Base-by-base conservation (phyloP, 495 filamentous ascomycete species). In the Penicillium turbatum region DNA sequence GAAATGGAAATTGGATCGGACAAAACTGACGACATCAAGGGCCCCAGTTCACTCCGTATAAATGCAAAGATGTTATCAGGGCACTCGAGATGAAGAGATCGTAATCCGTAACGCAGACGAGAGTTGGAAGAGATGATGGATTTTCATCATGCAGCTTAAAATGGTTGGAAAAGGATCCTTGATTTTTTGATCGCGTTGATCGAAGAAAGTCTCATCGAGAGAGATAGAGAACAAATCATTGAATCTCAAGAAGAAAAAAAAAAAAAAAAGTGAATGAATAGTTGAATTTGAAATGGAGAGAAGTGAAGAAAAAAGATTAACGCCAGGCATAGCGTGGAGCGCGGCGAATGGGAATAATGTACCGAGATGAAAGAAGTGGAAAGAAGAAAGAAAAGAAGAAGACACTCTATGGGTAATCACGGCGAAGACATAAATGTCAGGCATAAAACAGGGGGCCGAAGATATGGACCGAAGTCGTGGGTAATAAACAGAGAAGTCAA, bases 361-460 rank as follows among this genome's bases (percentile, higher is more conserved):
- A 70, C 64, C 60, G 59, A 61, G 54, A 60, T 56, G 55, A 62
- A 59, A 39, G 37, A 56, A 44, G 35, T 24, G 31, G 24, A 57
- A 55, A 52, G 52, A 59, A 59, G 10, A 56, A 62, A 55, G 43
- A 57, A 47, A 59, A 24, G 21, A 24, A n/a, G n/a, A n/a, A n/a
- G n/a, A 51, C 62, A 65, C 55, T 72, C 63, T 71, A 69, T 67
- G 59, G 62, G 65, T 67, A 64, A 63, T 55, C 67, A 63, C 51
- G 48, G 60, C 54, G n/a, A 48, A 60, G 54, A 63, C 62, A 63
- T n/a, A 60, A 60, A 67, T 68, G 65, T 61, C 54, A 47, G 65
- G 59, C 54, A 57, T 56, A 66, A 51, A 53, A 56, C 54, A 62
- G 58, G 54, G 51, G 66, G 47, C 47, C 45, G 51, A 56, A 51